phyloP scores from a whole-genome alignment of 1,284 basidiomycete species.

The Irpex sp. region DNA sequence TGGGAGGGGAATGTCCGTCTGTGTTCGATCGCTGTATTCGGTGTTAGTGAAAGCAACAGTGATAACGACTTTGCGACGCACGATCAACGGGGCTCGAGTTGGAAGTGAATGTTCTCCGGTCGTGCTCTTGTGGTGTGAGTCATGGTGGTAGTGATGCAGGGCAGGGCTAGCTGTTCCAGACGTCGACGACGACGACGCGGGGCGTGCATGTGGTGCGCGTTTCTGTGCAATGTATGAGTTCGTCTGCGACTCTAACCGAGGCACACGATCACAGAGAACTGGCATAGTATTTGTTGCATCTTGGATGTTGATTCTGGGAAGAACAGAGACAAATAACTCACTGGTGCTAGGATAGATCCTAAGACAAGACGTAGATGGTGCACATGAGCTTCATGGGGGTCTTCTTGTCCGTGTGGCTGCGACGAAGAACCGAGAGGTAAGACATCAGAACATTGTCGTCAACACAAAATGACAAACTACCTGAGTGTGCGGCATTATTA shows the following conservation, averaged over 20 bases:
- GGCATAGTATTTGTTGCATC: neutral
- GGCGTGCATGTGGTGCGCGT: conserved; percentile 22
- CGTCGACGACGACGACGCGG: conserved; percentile 17
- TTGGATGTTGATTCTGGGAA: neutral
- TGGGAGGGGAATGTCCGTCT: neutral
- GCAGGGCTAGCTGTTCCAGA: conserved; percentile 30
- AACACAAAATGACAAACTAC: neutral
- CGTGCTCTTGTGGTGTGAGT: conserved; percentile 14
- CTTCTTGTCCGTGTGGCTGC: neutral
- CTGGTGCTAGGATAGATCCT: conserved; percentile 29
- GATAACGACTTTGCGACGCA: neutral
- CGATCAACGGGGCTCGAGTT: neutral
- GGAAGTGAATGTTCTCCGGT: conserved; percentile 1
- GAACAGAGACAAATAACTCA: conserved; percentile 17
- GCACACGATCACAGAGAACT: neutral
- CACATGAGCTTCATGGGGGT: conserved; percentile 13
- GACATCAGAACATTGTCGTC: neutral
- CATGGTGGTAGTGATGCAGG: conserved; percentile 14
- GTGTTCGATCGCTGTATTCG: neutral
- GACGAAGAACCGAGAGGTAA: neutral
- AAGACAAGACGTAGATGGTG: conserved; percentile 23
- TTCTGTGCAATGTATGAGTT: conserved; percentile 21
- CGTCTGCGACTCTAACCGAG: neutral
- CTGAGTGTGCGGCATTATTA: neutral
- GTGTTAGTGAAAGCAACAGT: neutral